phyloP scores from a whole-genome alignment of 164 flowering plant species.

The Vitis cinerea region DNA sequence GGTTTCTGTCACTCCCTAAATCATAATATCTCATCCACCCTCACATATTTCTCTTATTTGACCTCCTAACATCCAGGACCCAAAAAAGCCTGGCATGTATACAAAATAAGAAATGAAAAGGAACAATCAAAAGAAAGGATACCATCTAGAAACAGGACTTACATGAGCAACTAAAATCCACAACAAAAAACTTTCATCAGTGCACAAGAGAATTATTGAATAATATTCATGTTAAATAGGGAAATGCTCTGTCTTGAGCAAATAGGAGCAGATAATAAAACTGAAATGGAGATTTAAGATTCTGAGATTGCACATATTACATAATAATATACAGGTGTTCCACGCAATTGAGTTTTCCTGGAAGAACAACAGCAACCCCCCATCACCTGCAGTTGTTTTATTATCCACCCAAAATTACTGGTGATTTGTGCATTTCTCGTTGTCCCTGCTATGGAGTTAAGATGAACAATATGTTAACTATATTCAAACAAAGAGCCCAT shows the following conservation, averaged over 20 bases:
- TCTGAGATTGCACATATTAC: constrained; percentile 28
- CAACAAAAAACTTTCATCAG: not conserved
- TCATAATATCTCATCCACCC: not conserved
- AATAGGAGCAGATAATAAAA: not conserved
- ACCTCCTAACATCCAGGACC: not conserved
- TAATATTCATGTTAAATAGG: not conserved
- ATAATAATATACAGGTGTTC: constrained; percentile 70
- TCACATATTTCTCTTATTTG: not conserved
- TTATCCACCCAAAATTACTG: constrained; percentile 20
- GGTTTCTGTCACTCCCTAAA: not conserved
- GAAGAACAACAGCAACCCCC: constrained; percentile 85
- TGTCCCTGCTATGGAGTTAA: no score
- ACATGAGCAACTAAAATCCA: not conserved
- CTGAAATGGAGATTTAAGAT: not conserved
- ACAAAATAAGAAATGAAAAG: not conserved
- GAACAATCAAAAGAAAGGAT: not conserved
- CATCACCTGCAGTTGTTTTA: constrained; percentile 40
- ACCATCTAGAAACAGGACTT: not conserved
- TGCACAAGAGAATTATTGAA: not conserved
- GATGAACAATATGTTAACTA: not conserved
- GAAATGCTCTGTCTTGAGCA: not conserved
- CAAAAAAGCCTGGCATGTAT: not conserved
- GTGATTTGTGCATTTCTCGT: not conserved
- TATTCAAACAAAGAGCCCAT: not conserved
- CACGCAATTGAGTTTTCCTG: constrained; percentile 50